phyloP scores from a whole-genome alignment of 129 eudicot species.

The Sambucus nigra region DNA sequence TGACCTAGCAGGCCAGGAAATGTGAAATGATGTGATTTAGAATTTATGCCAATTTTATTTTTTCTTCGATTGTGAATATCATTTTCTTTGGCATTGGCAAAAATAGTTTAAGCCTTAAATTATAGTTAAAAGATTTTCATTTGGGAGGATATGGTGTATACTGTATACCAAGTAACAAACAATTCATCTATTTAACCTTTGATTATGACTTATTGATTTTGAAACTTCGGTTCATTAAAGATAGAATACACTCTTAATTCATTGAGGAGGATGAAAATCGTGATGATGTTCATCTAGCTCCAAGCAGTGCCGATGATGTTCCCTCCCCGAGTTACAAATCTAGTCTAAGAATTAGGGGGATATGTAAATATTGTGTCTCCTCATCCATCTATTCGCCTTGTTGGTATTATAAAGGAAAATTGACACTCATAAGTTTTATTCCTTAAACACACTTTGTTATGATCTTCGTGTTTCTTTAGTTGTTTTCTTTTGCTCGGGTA shows the following conservation, averaged over 20 bases:
- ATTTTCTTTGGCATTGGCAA: too few relatives aligned
- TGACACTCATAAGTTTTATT: constrained; percentile 82
- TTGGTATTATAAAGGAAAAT: constrained; percentile 87
- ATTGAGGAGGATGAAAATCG: constrained; percentile 70
- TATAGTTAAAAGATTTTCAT: too few relatives aligned
- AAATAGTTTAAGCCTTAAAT: too few relatives aligned
- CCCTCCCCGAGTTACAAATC: constrained; percentile 59
- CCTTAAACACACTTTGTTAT: neutral
- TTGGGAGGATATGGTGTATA: too few relatives aligned
- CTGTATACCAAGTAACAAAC: too few relatives aligned
- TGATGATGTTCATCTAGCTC: constrained; percentile 79
- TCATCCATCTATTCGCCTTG: constrained; percentile 80
- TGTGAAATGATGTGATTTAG: too few relatives aligned
- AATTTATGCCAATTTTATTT: too few relatives aligned
- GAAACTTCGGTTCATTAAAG: too few relatives aligned
- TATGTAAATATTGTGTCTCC: constrained; percentile 29
- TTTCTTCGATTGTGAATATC: too few relatives aligned
- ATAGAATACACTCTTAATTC: neutral
- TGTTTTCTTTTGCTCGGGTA: neutral
- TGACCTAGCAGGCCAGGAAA: too few relatives aligned
- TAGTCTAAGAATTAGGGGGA: constrained; percentile 30
- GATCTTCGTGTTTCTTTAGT: neutral
- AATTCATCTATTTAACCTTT: too few relatives aligned
- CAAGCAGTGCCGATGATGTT: constrained; percentile 92
- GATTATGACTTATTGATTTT: too few relatives aligned